Base-by-base conservation (phyloP, 169 alveolate genomes). In the Plasmodium gonderi region DNA sequence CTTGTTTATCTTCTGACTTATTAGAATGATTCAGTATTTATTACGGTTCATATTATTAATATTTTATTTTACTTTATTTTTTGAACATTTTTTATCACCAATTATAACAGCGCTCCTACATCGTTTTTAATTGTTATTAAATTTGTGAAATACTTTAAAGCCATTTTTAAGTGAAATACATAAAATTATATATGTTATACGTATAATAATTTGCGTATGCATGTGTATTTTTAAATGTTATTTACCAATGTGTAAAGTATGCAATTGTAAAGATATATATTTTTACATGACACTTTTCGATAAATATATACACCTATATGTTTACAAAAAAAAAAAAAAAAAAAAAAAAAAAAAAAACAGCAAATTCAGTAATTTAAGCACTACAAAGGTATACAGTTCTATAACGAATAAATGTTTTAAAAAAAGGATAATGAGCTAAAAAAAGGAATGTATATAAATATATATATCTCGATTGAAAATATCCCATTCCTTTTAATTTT, bases 71-170 rank as follows among this genome's bases (percentile, higher is more conserved):
- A 12, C n/a, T 77, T 45, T 36, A 45, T 49, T 17, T 44, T 8
- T 42, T 75, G 51, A 75, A 77, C 11, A 20, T 49, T 47, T 77
- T 3, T 23, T 47, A 3, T 33, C 38, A 8, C 44, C 64, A 8
- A 7, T 29, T 17, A 17, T 49, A 60, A 7, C n/a, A 5, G 33
- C 33, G 40, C 67, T 79, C 11, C 77, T 40, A 33, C 65, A 6
- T 29, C 26, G 69, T 80, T 80, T 80, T 80, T 42, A 80, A 64
- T 80, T 64, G 38, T 80, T 40, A 40, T 60, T 54, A 60, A 80
- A 54, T 23, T 79, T 79, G 45, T 54, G 31, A 79, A 79, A 60
- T 42, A 51, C 33, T 51, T 60, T 79, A 42, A 60, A 54, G 68
- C 17, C 45, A 23, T 54, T 80, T 80, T 80, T 33, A 80, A 80